Percentiles rank a stretch among this genome's conserved stretches.
These are phyloP conservation scores for Tricholoma sp. DNA, from an alignment of 768 basidiomycete species.

Conservation along the genomic window DNA sequence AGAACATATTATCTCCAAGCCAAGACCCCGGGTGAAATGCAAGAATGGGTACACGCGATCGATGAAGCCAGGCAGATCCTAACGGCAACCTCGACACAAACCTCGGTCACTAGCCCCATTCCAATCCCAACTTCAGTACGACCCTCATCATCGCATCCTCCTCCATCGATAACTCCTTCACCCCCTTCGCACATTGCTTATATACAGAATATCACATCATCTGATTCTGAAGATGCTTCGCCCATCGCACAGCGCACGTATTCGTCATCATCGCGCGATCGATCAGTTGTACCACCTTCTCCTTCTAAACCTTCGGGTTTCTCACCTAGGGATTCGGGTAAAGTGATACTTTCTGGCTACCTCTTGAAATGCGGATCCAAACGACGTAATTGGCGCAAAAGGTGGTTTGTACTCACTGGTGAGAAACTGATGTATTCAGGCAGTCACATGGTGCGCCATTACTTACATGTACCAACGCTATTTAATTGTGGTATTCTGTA, in stretches of 20 bases:
- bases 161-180: slow-evolving; percentile 39
- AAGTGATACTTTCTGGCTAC: slow-evolving; percentile 83
- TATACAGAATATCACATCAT: slow-evolving; percentile 57
- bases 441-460: slow-evolving; percentile 84
- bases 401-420: slow-evolving; percentile 93
- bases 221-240: slow-evolving; percentile 73
- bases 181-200: slow-evolving; percentile 41
- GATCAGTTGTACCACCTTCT: slow-evolving; percentile 34
- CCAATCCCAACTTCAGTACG: slow-evolving; percentile 39
- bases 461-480: slow-evolving; percentile 6
- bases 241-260: slow-evolving; percentile 38
- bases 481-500: slow-evolving; percentile 24
- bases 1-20: slow-evolving; percentile 93
- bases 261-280: slow-evolving; percentile 42
- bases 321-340: slow-evolving; percentile 54
- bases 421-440: slow-evolving; percentile 84
- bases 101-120: slow-evolving; percentile 47
- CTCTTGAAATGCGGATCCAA: slow-evolving; percentile 96
- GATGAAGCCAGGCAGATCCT: slow-evolving; percentile 69
- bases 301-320: slow-evolving; percentile 35
- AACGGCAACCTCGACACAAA: slow-evolving; percentile 57
- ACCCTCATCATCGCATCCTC: slow-evolving; percentile 22
- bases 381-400: slow-evolving; percentile 91
- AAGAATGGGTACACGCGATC: slow-evolving; percentile 79
- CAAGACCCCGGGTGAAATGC: slow-evolving; percentile 60